These are phyloP conservation scores for Xylogone sp. DNA, from an alignment of 2,329 filamentous ascomycete genomes.

Conservation along the genomic window DNA sequence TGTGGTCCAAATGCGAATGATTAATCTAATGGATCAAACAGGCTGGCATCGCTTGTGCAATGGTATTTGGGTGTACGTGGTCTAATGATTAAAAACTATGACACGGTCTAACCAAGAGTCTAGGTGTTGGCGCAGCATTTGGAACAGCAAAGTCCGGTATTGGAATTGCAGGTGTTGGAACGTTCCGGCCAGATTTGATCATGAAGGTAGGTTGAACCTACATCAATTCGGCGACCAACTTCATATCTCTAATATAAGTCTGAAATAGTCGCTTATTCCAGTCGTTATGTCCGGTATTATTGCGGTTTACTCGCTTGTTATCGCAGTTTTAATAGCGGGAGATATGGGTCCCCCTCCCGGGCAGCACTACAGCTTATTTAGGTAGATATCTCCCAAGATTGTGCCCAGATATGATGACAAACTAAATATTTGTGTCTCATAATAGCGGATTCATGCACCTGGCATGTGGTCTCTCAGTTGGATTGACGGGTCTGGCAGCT, in stretches of 20 bases:
- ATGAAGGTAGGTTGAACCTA: slow-evolving; percentile 67
- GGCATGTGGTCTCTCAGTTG: slow-evolving; percentile 84
- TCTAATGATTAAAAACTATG: slow-evolving; percentile 16
- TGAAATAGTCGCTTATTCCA: slow-evolving; percentile 68
- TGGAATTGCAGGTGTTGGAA: slow-evolving; percentile 81
- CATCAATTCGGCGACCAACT: not conserved
- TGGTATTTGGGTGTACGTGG: slow-evolving; percentile 76
- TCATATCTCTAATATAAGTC: slow-evolving; percentile 7
- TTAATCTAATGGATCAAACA: slow-evolving; percentile 33
- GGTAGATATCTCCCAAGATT: slow-evolving; percentile 51
- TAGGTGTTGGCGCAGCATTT: slow-evolving; percentile 68
- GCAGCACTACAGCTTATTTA: slow-evolving; percentile 77
- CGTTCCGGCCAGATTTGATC: slow-evolving; percentile 80
- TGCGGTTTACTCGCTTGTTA: slow-evolving; percentile 95
- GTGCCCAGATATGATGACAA: not conserved
- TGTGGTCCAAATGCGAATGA: slow-evolving; percentile 5
- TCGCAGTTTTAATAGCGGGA: slow-evolving; percentile 91
- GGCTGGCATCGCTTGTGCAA: slow-evolving; percentile 76
- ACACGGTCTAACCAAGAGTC: slow-evolving; percentile 20
- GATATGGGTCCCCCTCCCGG: slow-evolving; percentile 72
- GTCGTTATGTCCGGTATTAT: slow-evolving; percentile 99
- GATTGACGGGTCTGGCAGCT: slow-evolving; percentile 86
- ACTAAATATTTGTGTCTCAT: slow-evolving; percentile 6
- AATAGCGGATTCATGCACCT: slow-evolving; percentile 87
- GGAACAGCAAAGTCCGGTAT: slow-evolving; percentile 87